These are phyloP conservation scores for Cyberlindnera xylosilytica DNA, from an alignment of 805 yeast species.

Conservation along the genomic window DNA sequence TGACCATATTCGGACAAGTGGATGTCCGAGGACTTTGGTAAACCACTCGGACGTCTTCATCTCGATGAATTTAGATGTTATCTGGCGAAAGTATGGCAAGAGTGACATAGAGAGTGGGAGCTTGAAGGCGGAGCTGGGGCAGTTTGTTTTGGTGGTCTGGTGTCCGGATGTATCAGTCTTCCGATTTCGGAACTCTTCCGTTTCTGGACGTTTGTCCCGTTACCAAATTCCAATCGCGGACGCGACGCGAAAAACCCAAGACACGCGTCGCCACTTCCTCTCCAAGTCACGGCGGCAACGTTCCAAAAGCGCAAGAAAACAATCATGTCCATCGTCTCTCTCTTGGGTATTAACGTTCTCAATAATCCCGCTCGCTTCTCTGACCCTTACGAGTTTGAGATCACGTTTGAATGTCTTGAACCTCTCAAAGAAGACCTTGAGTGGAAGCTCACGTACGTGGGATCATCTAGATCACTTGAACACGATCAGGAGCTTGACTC, in stretches of 20 bases:
- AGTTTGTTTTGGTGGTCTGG: not conserved
- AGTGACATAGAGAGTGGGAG: too few relatives aligned
- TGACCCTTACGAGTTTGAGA: slow-evolving; percentile 93
- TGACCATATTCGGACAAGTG: slow-evolving; percentile 34
- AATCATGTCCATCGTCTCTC: slow-evolving; percentile 86
- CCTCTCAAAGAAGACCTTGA: slow-evolving; percentile 82
- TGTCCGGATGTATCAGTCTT: not conserved
- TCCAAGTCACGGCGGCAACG: too few relatives aligned
- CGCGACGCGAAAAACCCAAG: too few relatives aligned
- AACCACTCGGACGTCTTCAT: slow-evolving; percentile 3
- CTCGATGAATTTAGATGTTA: too few relatives aligned
- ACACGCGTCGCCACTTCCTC: not conserved
- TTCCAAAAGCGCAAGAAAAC: not conserved
- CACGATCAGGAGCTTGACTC: slow-evolving; percentile 98
- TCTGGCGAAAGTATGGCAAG: too few relatives aligned
- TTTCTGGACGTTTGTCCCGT: not conserved
- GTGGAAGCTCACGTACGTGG: slow-evolving; percentile 97
- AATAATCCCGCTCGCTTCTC: slow-evolving; percentile 94
- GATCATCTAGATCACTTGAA: slow-evolving; percentile 89
- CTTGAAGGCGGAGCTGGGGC: too few relatives aligned
- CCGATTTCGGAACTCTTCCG: not conserved
- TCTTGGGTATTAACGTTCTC: slow-evolving; percentile 85
- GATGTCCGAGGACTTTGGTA: slow-evolving; percentile 7
- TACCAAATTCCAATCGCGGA: not conserved
- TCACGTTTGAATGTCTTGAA: slow-evolving; percentile 95